These are phyloP conservation scores for Tuber brumale DNA, from an alignment of 495 filamentous ascomycete species.

Conservation along the genomic window DNA sequence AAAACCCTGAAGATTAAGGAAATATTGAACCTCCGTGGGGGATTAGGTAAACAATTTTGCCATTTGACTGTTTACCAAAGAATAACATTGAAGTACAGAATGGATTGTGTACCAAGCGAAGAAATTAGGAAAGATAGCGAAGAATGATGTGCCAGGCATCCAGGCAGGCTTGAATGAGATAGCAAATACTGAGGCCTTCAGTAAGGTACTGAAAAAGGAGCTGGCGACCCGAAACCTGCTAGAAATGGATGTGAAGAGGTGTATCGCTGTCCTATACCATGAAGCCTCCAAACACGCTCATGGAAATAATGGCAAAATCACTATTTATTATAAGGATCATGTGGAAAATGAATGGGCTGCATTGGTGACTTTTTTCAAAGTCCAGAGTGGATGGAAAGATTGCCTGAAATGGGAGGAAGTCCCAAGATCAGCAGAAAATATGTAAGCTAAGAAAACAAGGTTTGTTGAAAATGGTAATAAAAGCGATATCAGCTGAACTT, in stretches of 20 bases:
- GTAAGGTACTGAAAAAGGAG: background rate
- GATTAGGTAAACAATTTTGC: background rate
- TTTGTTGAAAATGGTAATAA: too few relatives aligned
- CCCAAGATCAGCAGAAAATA: too few relatives aligned
- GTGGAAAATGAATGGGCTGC: too few relatives aligned
- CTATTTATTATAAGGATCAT: too few relatives aligned
- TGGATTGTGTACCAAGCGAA: background rate
- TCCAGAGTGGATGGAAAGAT: too few relatives aligned
- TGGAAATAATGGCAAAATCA: too few relatives aligned
- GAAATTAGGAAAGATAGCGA: background rate
- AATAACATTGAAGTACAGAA: background rate
- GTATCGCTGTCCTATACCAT: background rate
- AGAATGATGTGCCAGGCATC: background rate
- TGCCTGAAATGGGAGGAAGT: too few relatives aligned
- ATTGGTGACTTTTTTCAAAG: too few relatives aligned
- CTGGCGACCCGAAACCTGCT: background rate
- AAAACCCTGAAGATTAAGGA: background rate
- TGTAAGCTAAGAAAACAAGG: too few relatives aligned
- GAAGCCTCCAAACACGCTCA: too few relatives aligned
- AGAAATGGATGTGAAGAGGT: background rate
- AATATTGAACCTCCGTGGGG: background rate
- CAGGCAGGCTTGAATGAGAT: background rate
- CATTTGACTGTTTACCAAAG: background rate
- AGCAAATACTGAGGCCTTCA: background rate
- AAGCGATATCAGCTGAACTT: too few relatives aligned